These are phyloP conservation scores for Neltuma alba DNA, from an alignment of 306 rosid species.

Conservation along the genomic window DNA sequence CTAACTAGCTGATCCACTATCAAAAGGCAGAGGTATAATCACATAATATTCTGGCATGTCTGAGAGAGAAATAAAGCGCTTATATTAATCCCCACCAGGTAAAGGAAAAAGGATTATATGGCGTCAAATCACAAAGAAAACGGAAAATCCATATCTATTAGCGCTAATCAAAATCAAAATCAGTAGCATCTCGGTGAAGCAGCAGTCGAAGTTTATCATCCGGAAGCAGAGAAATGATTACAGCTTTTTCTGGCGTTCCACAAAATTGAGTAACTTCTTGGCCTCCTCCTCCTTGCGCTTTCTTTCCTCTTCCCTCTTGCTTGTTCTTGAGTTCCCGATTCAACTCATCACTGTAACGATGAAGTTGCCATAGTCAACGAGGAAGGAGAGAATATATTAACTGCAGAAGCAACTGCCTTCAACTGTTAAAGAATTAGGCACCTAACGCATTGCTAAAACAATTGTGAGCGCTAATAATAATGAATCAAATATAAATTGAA, in stretches of 20 bases:
- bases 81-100: background rate
- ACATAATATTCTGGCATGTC: background rate
- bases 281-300: slow-evolving; percentile 76
- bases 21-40: background rate
- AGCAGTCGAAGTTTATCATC: too few species aligned
- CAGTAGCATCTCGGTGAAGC: too few species aligned
- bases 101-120: background rate
- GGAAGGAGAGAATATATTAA: too few species aligned
- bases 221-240: background rate
- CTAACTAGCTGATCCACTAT: background rate
- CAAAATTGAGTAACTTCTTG: slow-evolving; percentile 45
- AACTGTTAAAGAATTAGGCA: too few species aligned
- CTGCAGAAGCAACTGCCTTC: too few species aligned
- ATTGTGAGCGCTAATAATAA: too few species aligned
- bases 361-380: too few species aligned
- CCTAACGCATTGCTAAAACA: too few species aligned
- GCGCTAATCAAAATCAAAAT: too few species aligned
- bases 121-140: background rate
- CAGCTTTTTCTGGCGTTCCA: background rate
- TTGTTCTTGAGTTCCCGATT: slow-evolving; percentile 71
- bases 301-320: slow-evolving; percentile 76
- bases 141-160: background rate
- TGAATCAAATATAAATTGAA: too few species aligned
- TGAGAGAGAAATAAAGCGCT: background rate
- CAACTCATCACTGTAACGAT: slow-evolving; percentile 47